Conservation (phyloP, 495 filamentous ascomycete genomes). For the Cercophora samala region DNA sequence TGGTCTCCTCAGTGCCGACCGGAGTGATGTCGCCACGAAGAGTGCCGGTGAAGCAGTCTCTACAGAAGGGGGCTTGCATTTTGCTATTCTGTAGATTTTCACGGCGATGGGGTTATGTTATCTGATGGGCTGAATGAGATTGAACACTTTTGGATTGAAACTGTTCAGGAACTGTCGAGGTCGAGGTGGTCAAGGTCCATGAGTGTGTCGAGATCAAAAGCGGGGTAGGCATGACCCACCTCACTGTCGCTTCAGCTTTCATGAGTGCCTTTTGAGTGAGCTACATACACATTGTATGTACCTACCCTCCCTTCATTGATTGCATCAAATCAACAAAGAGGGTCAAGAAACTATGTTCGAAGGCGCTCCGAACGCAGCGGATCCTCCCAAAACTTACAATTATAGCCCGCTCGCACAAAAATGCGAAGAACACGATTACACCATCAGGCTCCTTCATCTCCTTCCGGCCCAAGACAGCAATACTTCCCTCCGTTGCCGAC, state of each 20-base stretch:
- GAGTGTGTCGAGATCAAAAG: no score
- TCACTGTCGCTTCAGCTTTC: no score
- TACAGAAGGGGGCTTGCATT: slow-evolving; percentile 23
- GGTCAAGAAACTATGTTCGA: no score
- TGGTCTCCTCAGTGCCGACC: slow-evolving; percentile 24
- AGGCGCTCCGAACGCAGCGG: no score
- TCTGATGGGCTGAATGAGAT: background rate
- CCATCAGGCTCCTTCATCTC: background rate
- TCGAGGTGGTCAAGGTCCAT: background rate
- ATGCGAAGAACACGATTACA: background rate
- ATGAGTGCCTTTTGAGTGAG: no score
- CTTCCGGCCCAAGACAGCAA: background rate
- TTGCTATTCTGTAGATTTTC: background rate
- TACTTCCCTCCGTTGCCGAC: background rate
- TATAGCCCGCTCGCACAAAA: background rate
- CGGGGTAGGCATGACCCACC: no score
- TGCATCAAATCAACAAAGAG: no score
- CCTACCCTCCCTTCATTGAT: no score
- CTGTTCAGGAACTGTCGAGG: background rate
- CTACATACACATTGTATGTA: no score
- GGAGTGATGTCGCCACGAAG: slow-evolving; percentile 30
- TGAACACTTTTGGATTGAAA: background rate
- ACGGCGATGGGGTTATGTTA: background rate
- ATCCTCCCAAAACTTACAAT: background rate
- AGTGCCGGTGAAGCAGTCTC: slow-evolving; percentile 34